Evolutionary conservation across 164 flowering plant genomes (phyloP).

Genomic region (Tetrastigma voinierianum): DNA sequence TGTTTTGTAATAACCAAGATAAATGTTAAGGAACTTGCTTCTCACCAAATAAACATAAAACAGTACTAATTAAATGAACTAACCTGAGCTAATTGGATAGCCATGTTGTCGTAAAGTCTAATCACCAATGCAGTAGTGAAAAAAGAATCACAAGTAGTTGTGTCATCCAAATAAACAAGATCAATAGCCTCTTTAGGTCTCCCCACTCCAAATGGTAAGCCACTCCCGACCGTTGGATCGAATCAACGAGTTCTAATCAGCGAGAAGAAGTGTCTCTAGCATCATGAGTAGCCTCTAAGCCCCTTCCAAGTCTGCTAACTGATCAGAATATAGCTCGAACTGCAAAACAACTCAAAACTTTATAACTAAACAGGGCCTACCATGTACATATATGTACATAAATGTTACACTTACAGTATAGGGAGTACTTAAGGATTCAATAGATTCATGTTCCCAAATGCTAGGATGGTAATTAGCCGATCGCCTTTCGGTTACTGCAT

Average conservation of each 20-base stretch:
- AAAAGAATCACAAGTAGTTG: background rate
- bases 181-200: background rate
- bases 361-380: too few species aligned
- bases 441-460: conserved; percentile 18
- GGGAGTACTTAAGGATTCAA: conserved; percentile 12
- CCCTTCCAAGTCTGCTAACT: conserved; percentile 1
- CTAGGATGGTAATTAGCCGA: conserved; percentile 22
- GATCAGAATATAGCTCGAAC: conserved; percentile 6
- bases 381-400: too few species aligned
- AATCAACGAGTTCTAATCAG: conserved; percentile 15
- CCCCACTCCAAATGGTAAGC: conserved; percentile 4
- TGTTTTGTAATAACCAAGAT: background rate
- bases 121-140: background rate
- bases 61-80: too few species aligned
- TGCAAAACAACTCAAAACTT: background rate
- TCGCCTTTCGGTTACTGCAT: conserved; percentile 1
- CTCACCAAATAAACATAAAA: too few species aligned
- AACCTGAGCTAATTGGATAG: background rate
- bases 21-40: too few species aligned
- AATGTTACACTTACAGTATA: conserved; percentile 7
- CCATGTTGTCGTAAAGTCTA: conserved; percentile 1
- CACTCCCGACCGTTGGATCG: background rate
- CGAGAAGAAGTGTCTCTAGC: background rate
- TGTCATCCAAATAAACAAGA: background rate
- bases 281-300: background rate